Evolutionary conservation across 2,329 filamentous ascomycete species (phyloP).

Genomic region (Lasiodiplodia gonubiensis): DNA sequence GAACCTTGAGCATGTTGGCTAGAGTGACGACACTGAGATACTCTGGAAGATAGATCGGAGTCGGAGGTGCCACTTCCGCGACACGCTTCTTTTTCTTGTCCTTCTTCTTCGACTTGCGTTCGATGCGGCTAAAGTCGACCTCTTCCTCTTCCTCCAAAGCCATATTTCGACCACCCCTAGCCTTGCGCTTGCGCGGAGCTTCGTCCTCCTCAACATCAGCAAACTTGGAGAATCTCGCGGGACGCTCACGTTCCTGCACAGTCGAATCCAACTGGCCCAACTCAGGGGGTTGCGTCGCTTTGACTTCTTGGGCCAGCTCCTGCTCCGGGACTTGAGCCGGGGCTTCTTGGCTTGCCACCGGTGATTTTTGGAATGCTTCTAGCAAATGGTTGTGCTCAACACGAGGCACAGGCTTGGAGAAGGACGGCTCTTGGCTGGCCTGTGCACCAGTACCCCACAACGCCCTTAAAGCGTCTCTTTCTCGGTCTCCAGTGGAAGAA

Average conservation of each 20-base stretch:
- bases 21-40: slow-evolving; percentile 89
- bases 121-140: slow-evolving; percentile 25
- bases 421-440: not conserved
- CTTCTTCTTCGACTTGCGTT: slow-evolving; percentile 39
- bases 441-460: not conserved
- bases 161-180: slow-evolving; percentile 28
- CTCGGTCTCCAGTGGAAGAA: not conserved
- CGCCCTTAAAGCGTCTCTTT: not conserved
- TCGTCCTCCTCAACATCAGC: slow-evolving; percentile 33
- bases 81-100: slow-evolving; percentile 12
- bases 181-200: slow-evolving; percentile 35
- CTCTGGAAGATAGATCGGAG: slow-evolving; percentile 77
- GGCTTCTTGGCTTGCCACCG: not conserved
- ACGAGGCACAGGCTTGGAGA: not conserved
- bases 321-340: not conserved
- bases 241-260: not conserved
- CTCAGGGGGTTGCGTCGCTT: not conserved
- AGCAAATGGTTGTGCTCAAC: not conserved
- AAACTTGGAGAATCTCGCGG: slow-evolving; percentile 16
- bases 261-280: not conserved
- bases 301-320: too few species aligned
- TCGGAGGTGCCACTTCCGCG: slow-evolving; percentile 38
- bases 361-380: not conserved
- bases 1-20: slow-evolving; percentile 74
- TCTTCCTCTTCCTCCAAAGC: slow-evolving; percentile 31